Conservation (phyloP, 2,329 filamentous ascomycete species). For the Talaromyces sp. region DNA sequence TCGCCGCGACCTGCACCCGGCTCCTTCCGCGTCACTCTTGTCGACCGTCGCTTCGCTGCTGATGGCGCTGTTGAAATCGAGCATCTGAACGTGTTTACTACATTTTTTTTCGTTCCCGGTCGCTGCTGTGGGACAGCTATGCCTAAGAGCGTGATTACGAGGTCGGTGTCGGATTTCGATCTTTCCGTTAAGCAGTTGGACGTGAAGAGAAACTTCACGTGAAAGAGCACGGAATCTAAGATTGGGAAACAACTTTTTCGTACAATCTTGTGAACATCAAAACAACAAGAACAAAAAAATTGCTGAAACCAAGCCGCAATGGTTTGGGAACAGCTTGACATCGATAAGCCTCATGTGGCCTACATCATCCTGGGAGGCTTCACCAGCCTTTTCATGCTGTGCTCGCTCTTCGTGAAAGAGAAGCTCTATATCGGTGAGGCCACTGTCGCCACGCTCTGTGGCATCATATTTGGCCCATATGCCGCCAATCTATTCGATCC, state of each 20-base stretch:
- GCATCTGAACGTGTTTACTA: background rate
- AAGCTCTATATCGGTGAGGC: slow-evolving; percentile 98
- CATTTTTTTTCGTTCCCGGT: background rate
- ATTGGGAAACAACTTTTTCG: background rate
- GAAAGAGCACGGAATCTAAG: background rate
- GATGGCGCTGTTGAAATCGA: background rate
- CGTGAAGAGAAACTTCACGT: slow-evolving; percentile 3
- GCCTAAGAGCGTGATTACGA: slow-evolving; percentile 8
- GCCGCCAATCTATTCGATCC: slow-evolving; percentile 60
- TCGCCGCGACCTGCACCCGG: background rate
- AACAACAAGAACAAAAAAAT: background rate
- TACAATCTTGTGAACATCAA: background rate
- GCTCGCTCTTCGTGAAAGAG: slow-evolving; percentile 97
- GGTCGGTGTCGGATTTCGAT: slow-evolving; percentile 7
- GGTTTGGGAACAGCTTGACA: slow-evolving; percentile 50
- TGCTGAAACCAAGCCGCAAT: slow-evolving; percentile 25
- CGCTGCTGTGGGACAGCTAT: slow-evolving; percentile 10
- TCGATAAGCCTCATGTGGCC: slow-evolving; percentile 94
- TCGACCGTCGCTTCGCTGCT: background rate
- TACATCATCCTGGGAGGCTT: slow-evolving; percentile 98
- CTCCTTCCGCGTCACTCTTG: background rate
- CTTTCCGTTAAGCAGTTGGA: background rate
- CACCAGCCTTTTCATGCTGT: slow-evolving; percentile 96
- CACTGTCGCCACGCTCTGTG: slow-evolving; percentile 73
- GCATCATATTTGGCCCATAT: slow-evolving; percentile 66